These are phyloP conservation scores for Haemoproteus tartakovskyi DNA, from an alignment of 169 alveolate genomes.

Conservation along the genomic window DNA sequence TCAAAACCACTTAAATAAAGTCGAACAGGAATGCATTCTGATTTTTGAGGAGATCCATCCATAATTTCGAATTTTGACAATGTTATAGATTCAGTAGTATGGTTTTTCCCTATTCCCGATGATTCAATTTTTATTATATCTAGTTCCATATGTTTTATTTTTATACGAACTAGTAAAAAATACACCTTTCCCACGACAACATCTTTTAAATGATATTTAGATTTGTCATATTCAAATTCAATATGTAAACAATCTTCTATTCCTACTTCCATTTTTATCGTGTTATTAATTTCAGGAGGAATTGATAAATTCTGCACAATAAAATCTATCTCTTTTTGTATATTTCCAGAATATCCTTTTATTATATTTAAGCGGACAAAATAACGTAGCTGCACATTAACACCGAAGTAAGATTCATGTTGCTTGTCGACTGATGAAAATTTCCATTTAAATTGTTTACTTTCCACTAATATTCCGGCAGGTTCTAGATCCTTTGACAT, in stretches of 20 bases:
- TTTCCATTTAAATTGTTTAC: constrained; percentile 89
- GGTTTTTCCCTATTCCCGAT: constrained; percentile 64
- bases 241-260: constrained; percentile 97
- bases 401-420: constrained; percentile 97
- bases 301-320: constrained; percentile 89
- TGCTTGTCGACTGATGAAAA: constrained; percentile 95
- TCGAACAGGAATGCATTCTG: constrained; percentile 96
- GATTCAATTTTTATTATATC: constrained; percentile 78
- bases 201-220: constrained; percentile 95
- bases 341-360: constrained; percentile 87
- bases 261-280: constrained; percentile 96
- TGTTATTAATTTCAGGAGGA: constrained; percentile 87
- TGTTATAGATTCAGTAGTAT: constrained; percentile 92
- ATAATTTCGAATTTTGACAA: constrained; percentile 97
- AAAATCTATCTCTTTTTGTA: constrained; percentile 92
- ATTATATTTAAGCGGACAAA: constrained; percentile 90
- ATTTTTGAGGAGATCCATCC: constrained; percentile 98
- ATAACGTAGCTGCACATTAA: constrained; percentile 88
- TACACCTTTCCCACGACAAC: constrained; percentile 95
- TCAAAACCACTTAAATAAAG: constrained; percentile 95
- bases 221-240: constrained; percentile 92
- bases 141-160: constrained; percentile 96
- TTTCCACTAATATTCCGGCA: constrained; percentile 91
- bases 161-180: constrained; percentile 95
- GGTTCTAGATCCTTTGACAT: constrained; percentile 95